Percentiles rank a stretch among this genome's conserved stretches.
Evolutionary conservation across 352 stramenopile species (phyloP).

Genomic region (Phytophthora tentaculata): DNA sequence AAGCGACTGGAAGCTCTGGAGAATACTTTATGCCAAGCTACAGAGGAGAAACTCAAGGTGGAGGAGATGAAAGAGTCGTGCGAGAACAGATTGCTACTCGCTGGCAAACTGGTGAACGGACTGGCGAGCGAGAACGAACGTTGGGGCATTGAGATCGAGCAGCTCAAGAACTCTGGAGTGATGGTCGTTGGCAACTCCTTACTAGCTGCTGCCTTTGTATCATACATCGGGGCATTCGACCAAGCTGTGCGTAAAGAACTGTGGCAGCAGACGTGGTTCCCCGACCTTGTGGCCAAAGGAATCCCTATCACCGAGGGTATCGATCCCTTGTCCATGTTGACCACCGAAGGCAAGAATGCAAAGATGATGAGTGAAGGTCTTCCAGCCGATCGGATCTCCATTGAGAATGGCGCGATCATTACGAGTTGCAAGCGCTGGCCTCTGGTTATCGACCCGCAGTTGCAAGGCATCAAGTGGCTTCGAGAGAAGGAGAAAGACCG

Average conservation of each 20-base stretch:
- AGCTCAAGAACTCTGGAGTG: conserved; percentile 94
- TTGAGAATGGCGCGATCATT: conserved; percentile 98
- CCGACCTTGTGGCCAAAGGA: conserved; percentile 89
- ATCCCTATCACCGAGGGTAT: conserved; percentile 96
- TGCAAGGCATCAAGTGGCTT: conserved; percentile 99
- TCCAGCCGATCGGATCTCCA: conserved; percentile 96
- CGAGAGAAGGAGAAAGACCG: conserved; percentile 94
- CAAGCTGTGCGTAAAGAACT: conserved; percentile 89
- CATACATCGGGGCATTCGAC: conserved; percentile 98
- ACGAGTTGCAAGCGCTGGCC: conserved; percentile 98
- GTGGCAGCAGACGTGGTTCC: conserved; percentile 85
- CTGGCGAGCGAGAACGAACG: conserved; percentile 96
- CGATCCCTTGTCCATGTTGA: conserved; percentile 96
- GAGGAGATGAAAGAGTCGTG: conserved; percentile 96
- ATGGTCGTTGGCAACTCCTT: conserved; percentile 97
- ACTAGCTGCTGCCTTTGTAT: conserved; percentile 96
- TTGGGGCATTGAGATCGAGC: conserved; percentile 97
- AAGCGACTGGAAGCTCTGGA: conserved; percentile 92
- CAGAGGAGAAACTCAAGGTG: conserved; percentile 96
- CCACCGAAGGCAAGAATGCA: conserved; percentile 96
- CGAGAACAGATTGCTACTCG: conserved; percentile 92
- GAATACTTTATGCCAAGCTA: conserved; percentile 94
- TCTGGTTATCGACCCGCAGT: conserved; percentile 97
- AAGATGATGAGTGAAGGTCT: conserved; percentile 98
- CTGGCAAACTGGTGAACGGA: conserved; percentile 95